Percentiles rank a stretch among this genome's conserved stretches.
Conservation (phyloP, 2,329 filamentous ascomycete genomes). For the Pseudopithomyces maydicus region DNA sequence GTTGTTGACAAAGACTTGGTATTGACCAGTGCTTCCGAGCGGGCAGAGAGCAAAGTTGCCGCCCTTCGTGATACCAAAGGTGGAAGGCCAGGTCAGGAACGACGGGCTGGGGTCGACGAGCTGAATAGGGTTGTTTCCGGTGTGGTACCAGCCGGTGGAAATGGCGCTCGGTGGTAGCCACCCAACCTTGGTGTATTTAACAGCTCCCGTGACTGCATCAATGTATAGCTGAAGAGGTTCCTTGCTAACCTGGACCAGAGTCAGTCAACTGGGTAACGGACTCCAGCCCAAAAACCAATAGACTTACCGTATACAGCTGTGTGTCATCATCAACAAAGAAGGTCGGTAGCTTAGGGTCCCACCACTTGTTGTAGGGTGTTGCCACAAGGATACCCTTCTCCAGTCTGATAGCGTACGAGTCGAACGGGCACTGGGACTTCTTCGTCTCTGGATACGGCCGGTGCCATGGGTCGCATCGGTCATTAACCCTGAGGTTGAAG, state of each 20-base stretch:
- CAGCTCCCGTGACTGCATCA: conserved; percentile 23
- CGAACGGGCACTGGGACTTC: conserved; percentile 17
- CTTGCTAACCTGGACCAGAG: conserved; percentile 30
- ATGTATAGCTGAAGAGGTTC: conserved; percentile 34
- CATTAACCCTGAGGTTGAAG: conserved; percentile 30
- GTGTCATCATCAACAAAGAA: conserved; percentile 37
- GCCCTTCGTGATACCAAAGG: conserved; percentile 18
- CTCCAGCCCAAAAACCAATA: too few relatives aligned
- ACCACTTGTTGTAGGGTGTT: conserved; percentile 37
- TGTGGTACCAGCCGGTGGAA: conserved; percentile 29
- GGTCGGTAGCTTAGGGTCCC: conserved; percentile 28
- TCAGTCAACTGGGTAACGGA: conserved; percentile 2
- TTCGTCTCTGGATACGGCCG: background rate
- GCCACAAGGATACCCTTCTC: conserved; percentile 32
- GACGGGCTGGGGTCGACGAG: conserved; percentile 26
- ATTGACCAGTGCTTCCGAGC: conserved; percentile 27
- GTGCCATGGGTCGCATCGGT: conserved; percentile 13
- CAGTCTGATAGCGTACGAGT: conserved; percentile 28
- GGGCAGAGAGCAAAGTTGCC: conserved; percentile 26
- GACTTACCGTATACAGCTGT: conserved; percentile 33
- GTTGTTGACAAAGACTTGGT: conserved; percentile 33
- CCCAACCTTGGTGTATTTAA: conserved; percentile 31
- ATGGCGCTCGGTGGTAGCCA: conserved; percentile 31
- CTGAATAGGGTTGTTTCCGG: conserved; percentile 32
- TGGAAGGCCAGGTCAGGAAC: conserved; percentile 34